Evolutionary conservation across 2,329 filamentous ascomycete species (phyloP), one percentile per base, ranked within the genome.

Genomic region (Coleophoma cylindrospora): DNA sequence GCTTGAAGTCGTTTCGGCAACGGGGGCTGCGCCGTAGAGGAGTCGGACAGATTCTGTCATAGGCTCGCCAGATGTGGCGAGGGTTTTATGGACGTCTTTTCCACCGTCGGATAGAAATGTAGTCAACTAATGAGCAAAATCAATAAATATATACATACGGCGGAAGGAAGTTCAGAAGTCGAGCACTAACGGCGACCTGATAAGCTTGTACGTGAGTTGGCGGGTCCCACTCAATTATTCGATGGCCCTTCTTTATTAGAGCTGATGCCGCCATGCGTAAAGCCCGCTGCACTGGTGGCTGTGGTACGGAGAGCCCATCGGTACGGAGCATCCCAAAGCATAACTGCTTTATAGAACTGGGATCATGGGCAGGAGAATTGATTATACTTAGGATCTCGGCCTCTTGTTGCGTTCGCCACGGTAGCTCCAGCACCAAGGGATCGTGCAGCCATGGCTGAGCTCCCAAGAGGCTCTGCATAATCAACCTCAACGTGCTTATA

Each of bases 381-480:
- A 82, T 65, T 0, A 83, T 79, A 1, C 80, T 67, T n/a, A n/a
- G n/a, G n/a, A n/a, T n/a, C n/a, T n/a, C n/a, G n/a, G n/a, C n/a
- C n/a, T n/a, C n/a, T n/a, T n/a, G n/a, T n/a, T n/a, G n/a, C n/a
- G n/a, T n/a, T n/a, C n/a, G n/a, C n/a, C n/a, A n/a, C n/a, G n/a
- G n/a, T n/a, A n/a, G n/a, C n/a, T n/a, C n/a, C n/a, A n/a, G n/a
- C n/a, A n/a, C n/a, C n/a, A n/a, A n/a, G 0, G 84, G 84, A 61
- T 89, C 85, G 50, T 77, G 66, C 1, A 79, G 64, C 85, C 85
- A 89, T 0, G 85, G 85, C 47, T 79, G 58, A 19, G 74, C 74
- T 5, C 68, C 68, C 1, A 89, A 65, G 1, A 87, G 60, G 0
- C 75, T 68, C 54, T 77, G 73, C 2, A 80, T 71, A 2, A 82